These are phyloP conservation scores for Pseudozyma tsukubaensis DNA, from an alignment of 1,284 basidiomycete genomes.

Conservation along the genomic window DNA sequence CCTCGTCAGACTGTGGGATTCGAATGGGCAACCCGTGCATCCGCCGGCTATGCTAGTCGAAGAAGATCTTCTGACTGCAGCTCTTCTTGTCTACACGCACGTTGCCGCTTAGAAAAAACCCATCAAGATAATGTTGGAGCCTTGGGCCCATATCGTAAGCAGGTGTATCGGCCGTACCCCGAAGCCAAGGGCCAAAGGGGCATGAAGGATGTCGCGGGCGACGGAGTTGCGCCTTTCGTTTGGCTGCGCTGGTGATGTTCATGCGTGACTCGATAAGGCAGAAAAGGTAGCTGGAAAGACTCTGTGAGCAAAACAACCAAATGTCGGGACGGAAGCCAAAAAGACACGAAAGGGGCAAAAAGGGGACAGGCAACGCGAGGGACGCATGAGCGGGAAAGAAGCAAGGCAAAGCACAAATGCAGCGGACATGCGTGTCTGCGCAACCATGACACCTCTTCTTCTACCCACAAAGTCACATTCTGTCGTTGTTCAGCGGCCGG, in stretches of 20 bases:
- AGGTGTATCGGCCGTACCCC: background rate
- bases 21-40: no score
- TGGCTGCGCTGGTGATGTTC: background rate
- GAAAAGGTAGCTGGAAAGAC: background rate
- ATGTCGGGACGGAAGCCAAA: conserved; percentile 10
- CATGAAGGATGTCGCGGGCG: background rate
- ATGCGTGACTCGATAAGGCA: conserved; percentile 1
- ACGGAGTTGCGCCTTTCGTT: background rate
- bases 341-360: background rate
- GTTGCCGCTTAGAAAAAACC: no score
- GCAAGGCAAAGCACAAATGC: background rate
- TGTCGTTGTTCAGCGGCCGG: no score
- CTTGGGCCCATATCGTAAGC: no score
- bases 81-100: no score
- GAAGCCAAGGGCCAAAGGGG: background rate
- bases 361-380: background rate
- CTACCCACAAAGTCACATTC: no score
- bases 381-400: background rate
- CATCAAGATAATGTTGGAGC: no score
- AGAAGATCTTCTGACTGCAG: no score
- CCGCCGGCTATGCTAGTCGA: no score
- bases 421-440: background rate
- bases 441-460: background rate
- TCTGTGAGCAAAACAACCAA: background rate
- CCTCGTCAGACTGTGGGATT: no score